phyloP scores from a whole-genome alignment of 2,329 filamentous ascomycete species.

The Neonectria ditissima region DNA sequence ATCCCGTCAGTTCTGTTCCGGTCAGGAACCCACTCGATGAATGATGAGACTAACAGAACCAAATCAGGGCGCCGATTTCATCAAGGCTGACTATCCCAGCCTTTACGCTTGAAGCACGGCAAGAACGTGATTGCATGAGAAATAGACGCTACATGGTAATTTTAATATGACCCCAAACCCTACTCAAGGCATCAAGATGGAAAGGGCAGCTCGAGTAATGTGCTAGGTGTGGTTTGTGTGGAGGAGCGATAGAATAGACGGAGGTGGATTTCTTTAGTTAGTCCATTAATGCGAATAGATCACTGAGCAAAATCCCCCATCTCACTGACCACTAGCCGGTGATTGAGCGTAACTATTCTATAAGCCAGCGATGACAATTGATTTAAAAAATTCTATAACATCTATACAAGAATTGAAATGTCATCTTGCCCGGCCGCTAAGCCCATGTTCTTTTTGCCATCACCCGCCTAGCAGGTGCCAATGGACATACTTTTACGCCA shows the following conservation, averaged over 20 bases:
- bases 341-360: too few species aligned
- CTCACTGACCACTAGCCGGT: too few species aligned
- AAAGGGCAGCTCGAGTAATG: background rate
- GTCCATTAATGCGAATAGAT: too few species aligned
- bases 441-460: background rate
- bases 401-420: background rate
- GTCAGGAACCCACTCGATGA: too few species aligned
- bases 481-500: background rate
- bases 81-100: conserved; percentile 12
- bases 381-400: background rate
- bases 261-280: background rate
- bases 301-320: too few species aligned
- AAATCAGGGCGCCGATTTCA: conserved; percentile 30
- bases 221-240: accelerated
- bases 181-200: background rate
- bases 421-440: background rate
- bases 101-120: background rate
- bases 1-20: background rate
- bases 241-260: background rate
- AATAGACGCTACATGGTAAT: background rate
- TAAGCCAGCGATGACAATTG: too few species aligned
- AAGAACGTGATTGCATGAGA: too few species aligned
- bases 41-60: background rate
- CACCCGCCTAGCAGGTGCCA: background rate
- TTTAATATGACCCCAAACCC: background rate